Conservation (phyloP, 371 early-diverging fungal genomes). For the Apophysomyces sp. region DNA sequence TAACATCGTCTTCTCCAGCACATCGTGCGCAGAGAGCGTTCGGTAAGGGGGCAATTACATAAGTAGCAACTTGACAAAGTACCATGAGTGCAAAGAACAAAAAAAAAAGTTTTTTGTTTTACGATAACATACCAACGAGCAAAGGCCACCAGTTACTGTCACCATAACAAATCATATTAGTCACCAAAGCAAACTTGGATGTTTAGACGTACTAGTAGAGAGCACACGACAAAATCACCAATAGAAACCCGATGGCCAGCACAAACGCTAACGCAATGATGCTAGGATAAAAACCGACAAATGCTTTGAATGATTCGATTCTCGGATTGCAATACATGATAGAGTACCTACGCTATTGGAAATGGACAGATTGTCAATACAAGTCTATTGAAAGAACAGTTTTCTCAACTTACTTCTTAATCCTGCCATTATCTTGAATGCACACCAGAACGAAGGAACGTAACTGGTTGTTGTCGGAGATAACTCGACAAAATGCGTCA, state of each 20-base stretch:
- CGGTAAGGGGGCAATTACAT: conserved; percentile 87
- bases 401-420: conserved; percentile 6
- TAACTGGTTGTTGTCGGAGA: not conserved
- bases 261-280: conserved; percentile 86
- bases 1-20: conserved; percentile 71
- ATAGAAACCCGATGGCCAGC: conserved; percentile 85
- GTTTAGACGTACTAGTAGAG: conserved; percentile 66
- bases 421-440: conserved; percentile 11
- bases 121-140: conserved; percentile 60
- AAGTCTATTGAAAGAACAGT: not conserved
- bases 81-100: not conserved
- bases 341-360: conserved; percentile 5
- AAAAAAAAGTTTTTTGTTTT: not conserved
- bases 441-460: not conserved
- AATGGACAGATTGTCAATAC: not conserved
- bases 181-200: not conserved
- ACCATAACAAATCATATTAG: not conserved
- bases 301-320: not conserved
- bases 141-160: conserved; percentile 92
- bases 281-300: conserved; percentile 20
- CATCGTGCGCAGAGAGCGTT: conserved; percentile 82
- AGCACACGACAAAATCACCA: conserved; percentile 92
- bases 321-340: not conserved
- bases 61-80: conserved; percentile 65
- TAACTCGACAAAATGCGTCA: no score